Conservation (phyloP, 306 rosid genomes). For the Canavalia ensiformis region DNA sequence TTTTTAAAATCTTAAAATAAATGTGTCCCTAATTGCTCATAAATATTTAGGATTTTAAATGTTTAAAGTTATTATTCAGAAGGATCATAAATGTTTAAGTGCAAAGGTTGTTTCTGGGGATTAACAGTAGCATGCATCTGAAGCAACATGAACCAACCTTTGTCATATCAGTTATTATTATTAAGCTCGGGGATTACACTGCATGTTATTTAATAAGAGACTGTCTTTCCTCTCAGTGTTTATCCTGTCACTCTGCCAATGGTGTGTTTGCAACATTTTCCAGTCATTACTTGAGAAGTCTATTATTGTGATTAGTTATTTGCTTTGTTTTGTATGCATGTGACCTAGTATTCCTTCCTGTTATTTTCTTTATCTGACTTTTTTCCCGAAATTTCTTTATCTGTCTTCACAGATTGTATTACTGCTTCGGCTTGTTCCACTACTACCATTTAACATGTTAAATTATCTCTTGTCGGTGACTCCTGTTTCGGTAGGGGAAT, state of each 20-base stretch:
- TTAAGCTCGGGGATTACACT: constrained; percentile 17
- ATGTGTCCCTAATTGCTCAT: neutral
- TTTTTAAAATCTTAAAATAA: too few species aligned
- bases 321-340: neutral
- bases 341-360: constrained; percentile 15
- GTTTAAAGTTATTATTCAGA: constrained; percentile 13
- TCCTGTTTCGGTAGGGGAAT: constrained; percentile 84
- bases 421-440: constrained; percentile 96
- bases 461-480: constrained; percentile 94
- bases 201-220: constrained; percentile 4
- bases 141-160: constrained; percentile 7
- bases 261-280: neutral
- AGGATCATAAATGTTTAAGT: neutral
- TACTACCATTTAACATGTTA: constrained; percentile 90
- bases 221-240: neutral
- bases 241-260: neutral
- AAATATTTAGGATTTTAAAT: neutral
- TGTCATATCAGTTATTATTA: constrained; percentile 5
- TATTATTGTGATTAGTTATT: constrained; percentile 10
- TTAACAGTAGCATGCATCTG: constrained; percentile 2
- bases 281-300: constrained; percentile 24
- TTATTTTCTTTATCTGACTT: constrained; percentile 2
- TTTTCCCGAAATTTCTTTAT: neutral
- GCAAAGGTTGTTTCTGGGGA: neutral
- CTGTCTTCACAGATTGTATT: constrained; percentile 76